Conservation (phyloP, 164 flowering plant genomes). For the Aristolochia contorta region DNA sequence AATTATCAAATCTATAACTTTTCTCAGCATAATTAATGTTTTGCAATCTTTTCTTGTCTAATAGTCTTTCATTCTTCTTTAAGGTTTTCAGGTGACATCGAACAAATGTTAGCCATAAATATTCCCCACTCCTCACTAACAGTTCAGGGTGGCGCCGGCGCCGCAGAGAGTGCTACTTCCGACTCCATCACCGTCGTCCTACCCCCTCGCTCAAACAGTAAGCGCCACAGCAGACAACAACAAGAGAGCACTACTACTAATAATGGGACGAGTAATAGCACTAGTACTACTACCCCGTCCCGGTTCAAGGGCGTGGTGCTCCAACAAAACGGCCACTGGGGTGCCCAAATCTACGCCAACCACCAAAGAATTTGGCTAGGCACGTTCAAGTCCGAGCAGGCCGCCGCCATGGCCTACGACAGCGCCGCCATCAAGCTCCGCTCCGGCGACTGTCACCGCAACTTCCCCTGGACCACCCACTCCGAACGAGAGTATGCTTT, state of each 20-base stretch:
- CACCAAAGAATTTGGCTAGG: conserved; percentile 64
- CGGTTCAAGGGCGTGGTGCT: conserved; percentile 58
- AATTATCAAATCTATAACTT: too few relatives aligned
- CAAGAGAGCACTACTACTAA: too few relatives aligned
- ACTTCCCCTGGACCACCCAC: conserved; percentile 34
- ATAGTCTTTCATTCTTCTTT: too few relatives aligned
- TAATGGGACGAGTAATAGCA: too few relatives aligned
- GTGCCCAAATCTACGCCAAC: conserved; percentile 57
- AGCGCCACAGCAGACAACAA: too few relatives aligned
- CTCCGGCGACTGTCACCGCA: conserved; percentile 31
- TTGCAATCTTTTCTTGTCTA: too few relatives aligned
- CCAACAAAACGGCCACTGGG: conserved; percentile 59
- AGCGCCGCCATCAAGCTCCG: conserved; percentile 48
- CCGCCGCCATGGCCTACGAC: conserved; percentile 65
- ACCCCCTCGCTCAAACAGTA: too few relatives aligned
- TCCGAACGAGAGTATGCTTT: conserved; percentile 32
- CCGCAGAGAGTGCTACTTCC: too few relatives aligned
- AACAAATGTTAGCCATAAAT: not conserved
- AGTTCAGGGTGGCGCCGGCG: too few relatives aligned
- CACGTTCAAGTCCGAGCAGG: conserved; percentile 47
- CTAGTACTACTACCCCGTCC: conserved; percentile 4
- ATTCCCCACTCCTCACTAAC: too few relatives aligned
- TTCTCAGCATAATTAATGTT: too few relatives aligned
- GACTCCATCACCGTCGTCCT: too few relatives aligned
- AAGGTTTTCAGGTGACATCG: conserved; percentile 13